Base-by-base conservation (phyloP, 2,329 filamentous ascomycete species). In the Penicillium glabrum region DNA sequence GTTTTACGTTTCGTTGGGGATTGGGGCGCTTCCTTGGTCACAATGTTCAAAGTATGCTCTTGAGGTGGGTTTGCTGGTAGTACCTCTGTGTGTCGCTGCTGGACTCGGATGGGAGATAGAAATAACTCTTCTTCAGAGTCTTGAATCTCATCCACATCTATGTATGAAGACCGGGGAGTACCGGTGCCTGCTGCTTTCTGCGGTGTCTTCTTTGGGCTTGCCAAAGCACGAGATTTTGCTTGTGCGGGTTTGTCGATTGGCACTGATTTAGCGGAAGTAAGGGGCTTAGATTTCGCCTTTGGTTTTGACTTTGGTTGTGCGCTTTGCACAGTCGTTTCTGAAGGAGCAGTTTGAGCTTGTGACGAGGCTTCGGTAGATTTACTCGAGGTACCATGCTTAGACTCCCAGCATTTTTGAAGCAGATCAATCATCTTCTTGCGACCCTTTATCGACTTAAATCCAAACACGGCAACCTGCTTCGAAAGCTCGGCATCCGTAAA, bases 381-480 rank as follows among this genome's bases (percentile, higher is more conserved):
- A 60, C 54, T 69, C 65, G 24, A 10, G 43, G 46, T 58, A 26
- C 62, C 63, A 51, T 80, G 74, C 68, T 85, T 85, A 56, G 84
- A 86, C 61, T 83, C 75, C 88, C 89, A 92, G 70, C 90, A 92
- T 66, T 86, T 83, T 51, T 89, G 78, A 13, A 93, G 76, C 11
- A 91, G 72, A 1, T 84, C 78, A 58, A 93, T 86, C 87, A 90
- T 91, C 9, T 85, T 84, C 48, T 82, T 79, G 19, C 89, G 82
- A 54, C 79, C 84, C 68, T 87, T 90, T 29, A 92, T 77, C 1
- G 86, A 78, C 68, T 92, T 93, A 73, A 93, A 92, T 0, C 88
- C 88, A 66, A 86, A 91, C 0, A 79, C 78, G 5, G 81, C 76
- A 45, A 93, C 76, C 65, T 88, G 82, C 54, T 80, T 83, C 3